Base-by-base conservation (phyloP, 495 filamentous ascomycete genomes). In the Penicillium malachiteum region DNA sequence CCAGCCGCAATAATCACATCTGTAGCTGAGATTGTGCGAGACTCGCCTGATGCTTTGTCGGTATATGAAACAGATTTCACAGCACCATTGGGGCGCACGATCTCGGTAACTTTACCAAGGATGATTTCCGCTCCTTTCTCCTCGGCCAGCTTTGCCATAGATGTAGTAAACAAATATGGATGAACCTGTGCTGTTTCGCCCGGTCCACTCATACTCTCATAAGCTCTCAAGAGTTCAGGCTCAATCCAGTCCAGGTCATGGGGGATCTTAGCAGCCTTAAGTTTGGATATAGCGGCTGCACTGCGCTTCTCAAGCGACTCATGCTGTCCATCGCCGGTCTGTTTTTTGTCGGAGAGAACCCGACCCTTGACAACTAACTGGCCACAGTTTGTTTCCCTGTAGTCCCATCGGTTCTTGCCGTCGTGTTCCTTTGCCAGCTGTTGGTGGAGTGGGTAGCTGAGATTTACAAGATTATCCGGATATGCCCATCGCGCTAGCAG, bases 401-500 rank as follows among this genome's bases (percentile, higher is more conserved):
- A 98, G 0, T 92, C 94, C 94, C 94, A 98, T 69, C 81, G 73
- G 39, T 88, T 80, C 59, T 81, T 84, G 11, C 94, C 94, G 54
- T 81, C 80, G 64, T 98, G 91, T 65, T 94, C 89, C 26, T 81
- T 80, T n/a, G 95, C 89, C 7, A 98, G 77, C 54, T 96, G 83
- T 12, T 83, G 80, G 64, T 98, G 94, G 9, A 97, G 78, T 43
- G 80, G 78, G 74, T 89, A 98, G 57, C 89, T 94, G 50, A 98
- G 75, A 2, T 90, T 89, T 1, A 97, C 94, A 53, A 98, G 83
- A 62, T 81, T 88, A 58, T 70, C 79, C 1, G 94, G 94, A 64
- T 97, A 96, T 10, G 94, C 94, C 94, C 94, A 98, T 39, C 92
- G 78, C 1, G 86, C 94, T 14, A 98, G 77, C 11, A 98, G 80